Base-by-base conservation (phyloP, 2,329 filamentous ascomycete genomes). In the Pseudogymnoascus sp. region DNA sequence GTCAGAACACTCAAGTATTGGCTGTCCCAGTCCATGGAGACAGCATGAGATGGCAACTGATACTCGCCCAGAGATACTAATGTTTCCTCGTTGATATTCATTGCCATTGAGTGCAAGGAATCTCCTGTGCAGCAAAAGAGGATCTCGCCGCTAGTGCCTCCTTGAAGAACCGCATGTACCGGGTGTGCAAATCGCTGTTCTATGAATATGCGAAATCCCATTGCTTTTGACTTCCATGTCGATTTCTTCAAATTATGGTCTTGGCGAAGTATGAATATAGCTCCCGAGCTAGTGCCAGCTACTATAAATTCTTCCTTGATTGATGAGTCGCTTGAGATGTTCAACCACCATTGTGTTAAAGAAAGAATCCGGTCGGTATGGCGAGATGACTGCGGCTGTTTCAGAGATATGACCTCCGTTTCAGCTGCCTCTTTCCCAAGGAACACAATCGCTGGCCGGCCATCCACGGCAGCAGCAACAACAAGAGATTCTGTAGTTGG, bases 61-160 rank as follows among this genome's bases (percentile, higher is more conserved):
- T 80, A 78, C 31, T 74, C 72, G 43, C 78, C 81, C 62, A 77
- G 72, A 4, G 74, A 71, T 62, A 74, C 79, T 45, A 88, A 75
- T 63, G 76, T 83, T 69, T 80, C 84, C 33, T 82, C 77, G 2
- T 66, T 68, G 1, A 76, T 64, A 62, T 86, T 80, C 2, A 87
- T 76, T 16, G 78, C 73, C 39, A 84, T 79, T 77, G 83, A 86
- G 60, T 83, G 78, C 1, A 92, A 70, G 1, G 70, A 77, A 12
- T 71, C 74, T 65, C 86, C 77, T 65, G 77, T 73, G 70, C 84
- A 81, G 73, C 82, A 79, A 66, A 88, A 79, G 58, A 89, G 72
- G 64, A 55, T 55, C 11, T 55, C 49, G 49, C 49, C 49, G 11
- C 14, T 55, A 33, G 29, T 7, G 16, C 49, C 49, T 16, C 49